These are phyloP conservation scores for Leccinum pachyderme DNA, from an alignment of 1,284 basidiomycete genomes.

Conservation along the genomic window DNA sequence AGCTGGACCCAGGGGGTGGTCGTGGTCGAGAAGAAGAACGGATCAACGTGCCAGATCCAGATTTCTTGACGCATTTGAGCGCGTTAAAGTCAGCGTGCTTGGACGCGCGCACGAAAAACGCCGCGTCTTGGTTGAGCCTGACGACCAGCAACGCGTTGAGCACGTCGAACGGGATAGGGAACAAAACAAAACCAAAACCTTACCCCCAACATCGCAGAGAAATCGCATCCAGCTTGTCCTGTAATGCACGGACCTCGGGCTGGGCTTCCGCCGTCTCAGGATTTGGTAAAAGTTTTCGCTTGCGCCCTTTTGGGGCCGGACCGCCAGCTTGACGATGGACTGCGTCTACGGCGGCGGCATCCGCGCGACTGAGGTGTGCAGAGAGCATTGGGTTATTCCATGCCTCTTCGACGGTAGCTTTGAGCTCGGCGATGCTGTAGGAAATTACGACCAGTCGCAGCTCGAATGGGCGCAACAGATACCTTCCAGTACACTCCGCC, in stretches of 20 bases:
- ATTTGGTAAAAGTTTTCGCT: slow-evolving; percentile 40
- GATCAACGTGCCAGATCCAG: slow-evolving; percentile 18
- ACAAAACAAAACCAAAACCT: too few species aligned
- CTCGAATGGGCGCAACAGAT: background rate
- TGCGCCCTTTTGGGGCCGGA: slow-evolving; percentile 40
- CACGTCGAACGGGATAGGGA: too few species aligned
- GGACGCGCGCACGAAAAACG: slow-evolving; percentile 59
- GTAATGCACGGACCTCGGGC: slow-evolving; percentile 45
- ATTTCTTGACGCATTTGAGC: slow-evolving; percentile 39
- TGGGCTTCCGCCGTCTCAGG: slow-evolving; percentile 32
- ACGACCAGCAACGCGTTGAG: background rate
- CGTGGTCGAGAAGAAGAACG: slow-evolving; percentile 4
- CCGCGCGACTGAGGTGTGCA: slow-evolving; percentile 51
- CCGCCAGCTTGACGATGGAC: slow-evolving; percentile 45
- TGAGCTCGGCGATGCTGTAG: slow-evolving; percentile 56
- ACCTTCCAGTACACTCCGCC: slow-evolving; percentile 43
- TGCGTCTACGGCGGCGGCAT: slow-evolving; percentile 47
- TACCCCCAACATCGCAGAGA: slow-evolving; percentile 57
- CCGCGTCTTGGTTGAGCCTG: slow-evolving; percentile 53
- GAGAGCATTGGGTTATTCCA: slow-evolving; percentile 58
- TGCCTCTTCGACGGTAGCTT: slow-evolving; percentile 42
- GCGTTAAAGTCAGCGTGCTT: slow-evolving; percentile 67
- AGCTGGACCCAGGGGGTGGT: background rate
- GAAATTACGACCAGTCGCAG: background rate
- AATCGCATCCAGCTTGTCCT: slow-evolving; percentile 47